Base-by-base conservation (phyloP, 495 filamentous ascomycete genomes). In the Penicillium tannophilum region DNA sequence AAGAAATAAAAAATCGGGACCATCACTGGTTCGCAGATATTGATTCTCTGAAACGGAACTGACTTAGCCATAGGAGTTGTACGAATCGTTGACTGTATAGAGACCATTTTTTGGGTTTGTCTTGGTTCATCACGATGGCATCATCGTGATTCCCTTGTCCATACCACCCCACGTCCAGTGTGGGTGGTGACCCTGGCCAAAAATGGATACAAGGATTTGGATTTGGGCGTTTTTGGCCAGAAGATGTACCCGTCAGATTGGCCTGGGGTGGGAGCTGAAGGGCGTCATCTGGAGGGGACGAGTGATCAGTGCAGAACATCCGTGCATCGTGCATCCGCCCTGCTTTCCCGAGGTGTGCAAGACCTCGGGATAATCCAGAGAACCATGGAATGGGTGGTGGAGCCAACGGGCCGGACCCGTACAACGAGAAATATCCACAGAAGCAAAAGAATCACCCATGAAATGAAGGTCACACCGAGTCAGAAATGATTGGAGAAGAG, bases 261-360 rank as follows among this genome's bases (percentile, higher is more conserved):
- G 35, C 2, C 35, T 23, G 16, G 36, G 8, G 48, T 6, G 36
- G 12, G 48, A 53, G 41, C 48, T 57, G 58, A 58, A 60, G 58
- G 60, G 59, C 59, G 59, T 67, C 64, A 66, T 61, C 52, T 46
- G 64, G 59, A 48, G 35, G 59, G 62, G 55, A 59, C 59, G 54
- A 68, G 62, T 68, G 65, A 68, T 67, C 65, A 64, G 49, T 56
- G 55, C 56, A 67, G 58, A 41, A 56, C 47, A 61, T 56, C 64
- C 61, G 61, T 67, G 62, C 61, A 59, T 66, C 41, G 6, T 43
- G 50, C 44, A 55, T 53, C 49, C 50, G 50, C 54, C 48, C 52
- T 47, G 28, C 28, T 63, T 59, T 52, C 49, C 56, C 47, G 56
- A 46, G 23, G 51, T 43, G 28, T 19, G 49, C 33, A 52, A 24